Base-by-base conservation (phyloP, 2,329 filamentous ascomycete species). In the Pestalotiopsis sp. region DNA sequence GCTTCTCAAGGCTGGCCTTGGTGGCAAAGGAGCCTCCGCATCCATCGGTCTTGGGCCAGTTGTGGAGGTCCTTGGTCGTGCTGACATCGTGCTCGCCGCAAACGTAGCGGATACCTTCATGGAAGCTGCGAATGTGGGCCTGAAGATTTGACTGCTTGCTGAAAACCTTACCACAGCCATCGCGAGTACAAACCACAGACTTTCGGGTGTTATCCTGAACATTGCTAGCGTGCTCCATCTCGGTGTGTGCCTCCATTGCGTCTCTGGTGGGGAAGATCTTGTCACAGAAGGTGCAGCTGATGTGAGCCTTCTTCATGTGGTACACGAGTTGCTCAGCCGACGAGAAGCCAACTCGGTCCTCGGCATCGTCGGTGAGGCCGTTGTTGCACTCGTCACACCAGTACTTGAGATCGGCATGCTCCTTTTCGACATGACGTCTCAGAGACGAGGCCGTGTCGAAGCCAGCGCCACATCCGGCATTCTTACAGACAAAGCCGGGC, bases 141-240 rank as follows among this genome's bases (percentile, higher is more conserved):
- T 91, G 92, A 65, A 97, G 85, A 74, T 97, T 98, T n/a, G 92
- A 91, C 70, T 88, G 90, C 76, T 92, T 93, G 20, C 93, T 95
- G 80, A 98, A 98, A 67, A 85, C 89, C 76, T 93, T 93, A 67
- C 83, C 84, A 78, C 95, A 98, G 25, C 87, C 91, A 0, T 85
- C 81, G 75, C 90, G 86, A 0, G 89, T 86, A 77, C 95, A 97
- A 1, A 82, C 78, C 65, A 91, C 89, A 0, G 85, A 89, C 78
- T 90, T 92, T 69, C 91, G 86, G 66, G 92, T 88, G 31, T 2
- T 36, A 68, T 89, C 85, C 9, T 91, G 80, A 6, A 84, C 83
- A 70, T 85, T 85, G 56, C 87, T 87, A 0, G 90, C 90, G 80
- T 98, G 95, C 68, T 91, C 83, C 70, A 91, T 89, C 73, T 97